Evolutionary conservation across 2,329 filamentous ascomycete genomes (phyloP).

Genomic region (Aureobasidium vineae): DNA sequence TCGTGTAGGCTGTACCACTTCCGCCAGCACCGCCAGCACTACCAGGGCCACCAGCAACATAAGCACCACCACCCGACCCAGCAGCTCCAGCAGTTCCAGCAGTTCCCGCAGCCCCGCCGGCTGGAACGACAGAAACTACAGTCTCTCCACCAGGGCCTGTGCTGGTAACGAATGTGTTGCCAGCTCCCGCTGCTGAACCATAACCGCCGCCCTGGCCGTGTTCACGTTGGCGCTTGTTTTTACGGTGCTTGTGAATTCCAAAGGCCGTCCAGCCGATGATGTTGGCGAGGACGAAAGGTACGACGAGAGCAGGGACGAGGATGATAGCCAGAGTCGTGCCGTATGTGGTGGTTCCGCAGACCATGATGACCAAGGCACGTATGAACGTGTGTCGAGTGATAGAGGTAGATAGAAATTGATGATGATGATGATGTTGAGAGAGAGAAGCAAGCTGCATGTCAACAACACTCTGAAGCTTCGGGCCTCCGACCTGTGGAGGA

Average conservation of each 20-base stretch:
- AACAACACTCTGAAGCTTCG: neutral
- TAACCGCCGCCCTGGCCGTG: neutral
- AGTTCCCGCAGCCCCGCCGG: neutral
- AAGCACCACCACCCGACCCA: neutral
- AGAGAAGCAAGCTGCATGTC: neutral
- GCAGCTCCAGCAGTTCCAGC: neutral
- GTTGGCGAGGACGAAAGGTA: neutral
- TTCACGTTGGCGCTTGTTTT: conserved; percentile 8
- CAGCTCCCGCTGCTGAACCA: neutral
- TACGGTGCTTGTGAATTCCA: neutral
- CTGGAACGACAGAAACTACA: neutral
- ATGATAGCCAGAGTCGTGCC: neutral
- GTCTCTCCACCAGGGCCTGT: neutral
- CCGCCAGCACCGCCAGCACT: neutral
- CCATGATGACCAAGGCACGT: neutral
- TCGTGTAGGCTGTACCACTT: neutral
- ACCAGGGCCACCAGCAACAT: neutral
- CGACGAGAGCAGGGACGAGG: neutral
- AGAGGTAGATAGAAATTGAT: neutral
- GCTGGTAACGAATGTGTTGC: neutral
- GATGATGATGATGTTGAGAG: neutral
- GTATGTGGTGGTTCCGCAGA: neutral
- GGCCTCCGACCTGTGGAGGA: neutral
- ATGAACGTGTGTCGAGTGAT: neutral
- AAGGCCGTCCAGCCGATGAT: neutral